A percentile compares a stretch with the other conserved stretches of the same genome.
Evolutionary conservation across 2,329 filamentous ascomycete species (phyloP).

Genomic region (Aspergillus sp.): DNA sequence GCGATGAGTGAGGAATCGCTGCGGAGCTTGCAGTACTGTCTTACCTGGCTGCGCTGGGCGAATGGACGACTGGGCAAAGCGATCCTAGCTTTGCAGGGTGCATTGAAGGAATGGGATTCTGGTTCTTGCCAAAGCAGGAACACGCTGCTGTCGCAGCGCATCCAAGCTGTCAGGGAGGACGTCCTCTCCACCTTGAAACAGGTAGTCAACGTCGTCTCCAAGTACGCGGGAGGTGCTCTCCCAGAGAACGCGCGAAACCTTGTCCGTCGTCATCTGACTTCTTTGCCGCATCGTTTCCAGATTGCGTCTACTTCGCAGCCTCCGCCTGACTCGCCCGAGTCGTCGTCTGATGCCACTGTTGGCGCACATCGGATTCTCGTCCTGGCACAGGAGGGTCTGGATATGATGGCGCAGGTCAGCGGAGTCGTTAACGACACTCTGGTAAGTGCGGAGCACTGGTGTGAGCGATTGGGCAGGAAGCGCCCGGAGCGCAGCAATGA

Average conservation of each 20-base stretch:
- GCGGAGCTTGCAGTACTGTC: slow-evolving; percentile 74
- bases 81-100: slow-evolving; percentile 64
- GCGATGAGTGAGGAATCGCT: slow-evolving; percentile 87
- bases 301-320: slow-evolving; percentile 54
- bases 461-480: slow-evolving; percentile 62
- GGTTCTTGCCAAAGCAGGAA: slow-evolving; percentile 23
- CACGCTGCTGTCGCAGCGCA: slow-evolving; percentile 41
- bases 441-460: slow-evolving; percentile 85
- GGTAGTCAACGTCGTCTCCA: slow-evolving; percentile 77
- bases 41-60: slow-evolving; percentile 71
- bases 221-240: slow-evolving; percentile 82
- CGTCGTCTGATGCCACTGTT: slow-evolving; percentile 42
- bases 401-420: slow-evolving; percentile 90
- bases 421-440: slow-evolving; percentile 84
- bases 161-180: slow-evolving; percentile 62
- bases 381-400: slow-evolving; percentile 80
- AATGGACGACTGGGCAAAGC: slow-evolving; percentile 73
- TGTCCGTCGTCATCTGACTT: slow-evolving; percentile 76
- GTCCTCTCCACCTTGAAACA: slow-evolving; percentile 73
- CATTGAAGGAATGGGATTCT: slow-evolving; percentile 72
- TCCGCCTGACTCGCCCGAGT: slow-evolving; percentile 25
- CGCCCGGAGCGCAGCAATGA: slow-evolving; percentile 21
- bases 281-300: slow-evolving; percentile 74
- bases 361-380: slow-evolving; percentile 71
- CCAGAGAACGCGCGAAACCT: slow-evolving; percentile 81